Conservation (phyloP, 2,329 filamentous ascomycete species). For the Fusarium lateritium region DNA sequence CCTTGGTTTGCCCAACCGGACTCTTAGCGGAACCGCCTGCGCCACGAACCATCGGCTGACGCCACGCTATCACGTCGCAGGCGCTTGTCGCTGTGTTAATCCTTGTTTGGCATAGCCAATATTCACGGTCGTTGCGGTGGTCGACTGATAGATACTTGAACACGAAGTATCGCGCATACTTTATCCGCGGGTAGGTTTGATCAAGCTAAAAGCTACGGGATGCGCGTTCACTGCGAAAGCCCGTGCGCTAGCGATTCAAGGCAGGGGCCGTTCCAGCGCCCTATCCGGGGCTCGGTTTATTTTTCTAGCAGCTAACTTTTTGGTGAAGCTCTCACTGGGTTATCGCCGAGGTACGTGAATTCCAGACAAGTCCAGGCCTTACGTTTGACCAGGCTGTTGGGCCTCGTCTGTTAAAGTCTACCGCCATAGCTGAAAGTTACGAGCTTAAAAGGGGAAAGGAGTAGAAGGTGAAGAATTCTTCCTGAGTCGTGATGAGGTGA, state of each 20-base stretch:
- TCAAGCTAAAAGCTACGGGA: slow-evolving; percentile 11
- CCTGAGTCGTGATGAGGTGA: slow-evolving; percentile 10
- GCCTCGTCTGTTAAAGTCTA: slow-evolving; percentile 16
- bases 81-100: slow-evolving; percentile 35
- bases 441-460: slow-evolving; percentile 12
- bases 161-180: slow-evolving; percentile 19
- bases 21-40: slow-evolving; percentile 27
- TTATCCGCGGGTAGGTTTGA: not conserved
- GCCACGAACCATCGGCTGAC: slow-evolving; percentile 35
- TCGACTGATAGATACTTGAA: slow-evolving; percentile 31
- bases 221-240: slow-evolving; percentile 15
- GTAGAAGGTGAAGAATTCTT: slow-evolving; percentile 11
- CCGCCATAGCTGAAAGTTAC: slow-evolving; percentile 25
- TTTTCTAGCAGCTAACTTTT: slow-evolving; percentile 24
- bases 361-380: slow-evolving; percentile 26
- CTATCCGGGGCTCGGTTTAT: slow-evolving; percentile 25
- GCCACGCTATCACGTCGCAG: slow-evolving; percentile 40
- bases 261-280: slow-evolving; percentile 42
- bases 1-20: slow-evolving; percentile 31
- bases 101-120: slow-evolving; percentile 35
- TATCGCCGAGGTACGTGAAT: slow-evolving; percentile 20
- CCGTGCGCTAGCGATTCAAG: slow-evolving; percentile 36
- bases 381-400: slow-evolving; percentile 13
- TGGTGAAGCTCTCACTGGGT: slow-evolving; percentile 10
- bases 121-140: slow-evolving; percentile 9